Conservation (phyloP, 306 rosid genomes). For the Rosa chinensis region DNA sequence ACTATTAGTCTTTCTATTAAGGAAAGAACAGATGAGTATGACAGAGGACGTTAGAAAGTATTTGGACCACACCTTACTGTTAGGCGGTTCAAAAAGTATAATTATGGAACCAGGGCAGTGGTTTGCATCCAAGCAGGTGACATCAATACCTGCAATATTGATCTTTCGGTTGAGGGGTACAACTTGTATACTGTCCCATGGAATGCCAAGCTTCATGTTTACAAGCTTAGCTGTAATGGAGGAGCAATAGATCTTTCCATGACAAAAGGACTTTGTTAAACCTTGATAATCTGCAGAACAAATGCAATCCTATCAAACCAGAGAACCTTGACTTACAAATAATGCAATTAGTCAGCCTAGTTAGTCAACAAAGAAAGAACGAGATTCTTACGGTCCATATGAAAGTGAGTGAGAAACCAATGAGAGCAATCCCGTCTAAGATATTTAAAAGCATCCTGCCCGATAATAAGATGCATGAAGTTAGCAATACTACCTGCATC, state of each 20-base stretch:
- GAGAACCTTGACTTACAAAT: constrained; percentile 20
- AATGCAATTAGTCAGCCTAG: neutral
- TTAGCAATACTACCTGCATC: constrained; percentile 18
- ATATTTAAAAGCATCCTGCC: constrained; percentile 91
- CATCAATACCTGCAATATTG: constrained; percentile 65
- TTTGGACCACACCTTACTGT: constrained; percentile 74
- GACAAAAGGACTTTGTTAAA: constrained; percentile 85
- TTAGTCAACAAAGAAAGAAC: neutral
- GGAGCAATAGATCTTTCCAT: constrained; percentile 90
- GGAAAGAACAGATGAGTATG: constrained; percentile 16
- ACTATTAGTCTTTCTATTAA: neutral
- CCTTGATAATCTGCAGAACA: constrained; percentile 89
- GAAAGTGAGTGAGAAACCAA: constrained; percentile 97
- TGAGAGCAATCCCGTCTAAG: constrained; percentile 89
- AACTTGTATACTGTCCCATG: constrained; percentile 76
- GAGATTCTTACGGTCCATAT: constrained; percentile 79
- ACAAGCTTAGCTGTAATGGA: constrained; percentile 78
- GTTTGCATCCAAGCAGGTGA: constrained; percentile 95
- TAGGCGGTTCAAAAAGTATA: constrained; percentile 87
- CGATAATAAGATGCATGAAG: constrained; percentile 25
- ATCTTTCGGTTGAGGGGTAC: constrained; percentile 68
- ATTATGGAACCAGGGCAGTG: constrained; percentile 93
- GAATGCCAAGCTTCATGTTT: constrained; percentile 87
- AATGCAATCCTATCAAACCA: constrained; percentile 17
- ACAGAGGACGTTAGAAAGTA: constrained; percentile 25